Evolutionary conservation across 2,329 filamentous ascomycete species (phyloP).

Genomic region (Bipolaris gigantea): DNA sequence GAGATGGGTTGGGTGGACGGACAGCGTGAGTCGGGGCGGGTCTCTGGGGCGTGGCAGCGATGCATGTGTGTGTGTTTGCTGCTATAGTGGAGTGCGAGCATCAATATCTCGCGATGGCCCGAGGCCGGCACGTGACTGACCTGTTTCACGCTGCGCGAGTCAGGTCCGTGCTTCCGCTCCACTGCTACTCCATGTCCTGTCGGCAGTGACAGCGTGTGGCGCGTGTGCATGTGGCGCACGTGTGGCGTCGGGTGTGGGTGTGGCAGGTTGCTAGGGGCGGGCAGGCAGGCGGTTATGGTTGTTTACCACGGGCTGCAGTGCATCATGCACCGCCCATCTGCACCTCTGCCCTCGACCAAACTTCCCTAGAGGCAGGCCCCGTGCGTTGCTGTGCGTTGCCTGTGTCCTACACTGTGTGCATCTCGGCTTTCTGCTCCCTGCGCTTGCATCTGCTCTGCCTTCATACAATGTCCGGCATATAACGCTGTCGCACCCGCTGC

Average conservation of each 20-base stretch:
- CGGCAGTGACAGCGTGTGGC: too few species aligned
- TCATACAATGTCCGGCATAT: conserved; percentile 33
- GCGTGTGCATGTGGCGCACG: background rate
- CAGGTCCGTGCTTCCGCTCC: background rate
- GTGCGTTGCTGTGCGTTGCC: conserved; percentile 23
- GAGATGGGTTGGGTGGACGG: conserved; percentile 3
- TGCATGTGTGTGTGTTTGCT: background rate
- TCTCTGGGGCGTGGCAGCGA: background rate
- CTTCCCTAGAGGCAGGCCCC: conserved; percentile 11
- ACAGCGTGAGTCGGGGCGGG: conserved; percentile 6
- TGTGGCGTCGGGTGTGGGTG: conserved; percentile 1
- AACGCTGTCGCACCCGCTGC: conserved; percentile 28
- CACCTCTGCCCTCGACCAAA: conserved; percentile 14
- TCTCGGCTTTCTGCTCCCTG: conserved; percentile 5
- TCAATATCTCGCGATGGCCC: conserved; percentile 6
- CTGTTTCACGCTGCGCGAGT: conserved; percentile 2
- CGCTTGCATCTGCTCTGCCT: background rate
- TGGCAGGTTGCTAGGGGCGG: conserved; percentile 17
- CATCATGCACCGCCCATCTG: conserved; percentile 18
- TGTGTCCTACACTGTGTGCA: conserved; percentile 27
- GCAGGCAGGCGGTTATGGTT: conserved; percentile 11
- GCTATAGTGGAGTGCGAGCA: background rate
- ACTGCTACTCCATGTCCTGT: too few species aligned
- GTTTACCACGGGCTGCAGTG: conserved; percentile 13
- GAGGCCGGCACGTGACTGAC: conserved; percentile 7